A percentile compares a stretch with the other conserved stretches of the same genome.
phyloP scores from a whole-genome alignment of 2,329 filamentous ascomycete genomes.

The Hymenoscyphus scutula region DNA sequence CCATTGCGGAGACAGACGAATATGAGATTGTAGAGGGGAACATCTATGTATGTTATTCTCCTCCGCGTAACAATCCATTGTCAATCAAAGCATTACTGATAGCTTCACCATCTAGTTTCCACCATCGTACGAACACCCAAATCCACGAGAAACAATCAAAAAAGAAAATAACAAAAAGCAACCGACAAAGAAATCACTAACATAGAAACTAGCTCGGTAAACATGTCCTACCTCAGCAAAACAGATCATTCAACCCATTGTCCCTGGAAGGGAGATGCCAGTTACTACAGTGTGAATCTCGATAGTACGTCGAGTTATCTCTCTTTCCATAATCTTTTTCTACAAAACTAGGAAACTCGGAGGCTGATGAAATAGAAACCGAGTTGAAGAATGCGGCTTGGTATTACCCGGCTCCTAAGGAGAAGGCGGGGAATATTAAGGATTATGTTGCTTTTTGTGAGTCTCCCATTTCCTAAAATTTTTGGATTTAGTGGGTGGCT shows the following conservation, averaged over 20 bases:
- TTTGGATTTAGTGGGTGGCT: background rate
- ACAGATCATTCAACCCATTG: constrained; percentile 43
- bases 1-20: constrained; percentile 45
- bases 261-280: constrained; percentile 47
- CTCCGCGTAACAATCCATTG: constrained; percentile 6
- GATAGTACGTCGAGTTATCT: constrained; percentile 39
- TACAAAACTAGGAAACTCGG: too few species aligned
- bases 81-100: constrained; percentile 14
- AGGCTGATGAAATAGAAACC: too few species aligned
- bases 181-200: background rate
- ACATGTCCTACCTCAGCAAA: constrained; percentile 40
- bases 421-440: constrained; percentile 43
- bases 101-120: constrained; percentile 33
- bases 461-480: constrained; percentile 19
- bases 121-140: constrained; percentile 32
- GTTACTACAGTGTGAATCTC: constrained; percentile 47
- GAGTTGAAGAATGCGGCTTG: constrained; percentile 46
- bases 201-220: constrained; percentile 37
- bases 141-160: background rate
- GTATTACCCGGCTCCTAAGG: constrained; percentile 44
- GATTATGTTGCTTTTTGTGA: constrained; percentile 48
- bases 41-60: constrained; percentile 41
- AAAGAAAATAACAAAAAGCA: background rate
- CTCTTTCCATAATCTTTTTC: too few species aligned
- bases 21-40: constrained; percentile 50